These are phyloP conservation scores for Macaranga tanarius DNA, from an alignment of 441 rosid species.

Conservation along the genomic window DNA sequence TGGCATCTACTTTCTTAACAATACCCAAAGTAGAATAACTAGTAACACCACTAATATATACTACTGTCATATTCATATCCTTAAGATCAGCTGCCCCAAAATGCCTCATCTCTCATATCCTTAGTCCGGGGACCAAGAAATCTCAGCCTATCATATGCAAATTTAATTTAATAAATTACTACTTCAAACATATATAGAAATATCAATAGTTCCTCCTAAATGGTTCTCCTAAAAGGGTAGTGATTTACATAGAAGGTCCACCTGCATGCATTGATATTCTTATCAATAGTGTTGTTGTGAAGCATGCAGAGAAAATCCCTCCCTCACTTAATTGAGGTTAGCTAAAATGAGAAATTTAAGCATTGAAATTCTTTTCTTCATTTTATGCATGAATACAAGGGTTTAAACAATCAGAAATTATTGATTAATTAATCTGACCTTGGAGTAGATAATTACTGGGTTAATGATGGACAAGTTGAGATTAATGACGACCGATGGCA, in stretches of 20 bases:
- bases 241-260: slow-evolving; percentile 86
- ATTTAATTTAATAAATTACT: too few relatives aligned
- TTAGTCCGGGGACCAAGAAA: too few relatives aligned
- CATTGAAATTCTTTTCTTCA: slow-evolving; percentile 5
- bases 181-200: too few relatives aligned
- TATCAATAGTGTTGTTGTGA: slow-evolving; percentile 53
- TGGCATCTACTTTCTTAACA: too few relatives aligned
- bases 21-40: too few relatives aligned
- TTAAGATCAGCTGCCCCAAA: too few relatives aligned
- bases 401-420: slow-evolving; percentile 3
- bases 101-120: too few relatives aligned
- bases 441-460: slow-evolving; percentile 79
- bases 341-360: slow-evolving; percentile 13
- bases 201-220: slow-evolving; percentile 80
- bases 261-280: slow-evolving; percentile 86
- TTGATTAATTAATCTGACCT: slow-evolving; percentile 21
- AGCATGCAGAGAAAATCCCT: slow-evolving; percentile 66
- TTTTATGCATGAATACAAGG: not conserved
- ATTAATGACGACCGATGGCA: slow-evolving; percentile 69
- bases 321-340: slow-evolving; percentile 71
- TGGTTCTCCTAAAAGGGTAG: slow-evolving; percentile 58
- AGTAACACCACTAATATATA: too few relatives aligned
- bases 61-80: too few relatives aligned
- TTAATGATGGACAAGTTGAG: slow-evolving; percentile 86
- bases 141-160: too few relatives aligned